Percentiles rank a stretch among this genome's conserved stretches.
Evolutionary conservation across 2,329 filamentous ascomycete genomes (phyloP).

Genomic region (Diaporthe sp.): DNA sequence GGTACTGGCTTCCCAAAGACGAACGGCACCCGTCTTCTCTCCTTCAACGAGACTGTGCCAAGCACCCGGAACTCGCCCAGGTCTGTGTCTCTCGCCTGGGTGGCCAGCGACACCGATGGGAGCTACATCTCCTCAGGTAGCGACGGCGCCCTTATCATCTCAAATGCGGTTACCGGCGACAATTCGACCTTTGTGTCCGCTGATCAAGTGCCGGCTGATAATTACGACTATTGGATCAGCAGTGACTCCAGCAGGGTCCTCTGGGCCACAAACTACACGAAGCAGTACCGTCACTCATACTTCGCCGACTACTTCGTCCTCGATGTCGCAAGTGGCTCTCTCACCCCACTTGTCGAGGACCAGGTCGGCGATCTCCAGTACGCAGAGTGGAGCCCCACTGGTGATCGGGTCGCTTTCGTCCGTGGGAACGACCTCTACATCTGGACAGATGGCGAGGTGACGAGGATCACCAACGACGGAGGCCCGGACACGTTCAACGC

Average conservation of each 20-base stretch:
- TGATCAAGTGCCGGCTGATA: constrained; percentile 64
- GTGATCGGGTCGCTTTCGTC: constrained; percentile 73
- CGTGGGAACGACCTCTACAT: constrained; percentile 74
- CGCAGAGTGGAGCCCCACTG: constrained; percentile 67
- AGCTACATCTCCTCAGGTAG: constrained; percentile 1
- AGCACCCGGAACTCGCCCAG: background rate
- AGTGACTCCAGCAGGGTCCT: constrained; percentile 68
- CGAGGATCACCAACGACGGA: constrained; percentile 69
- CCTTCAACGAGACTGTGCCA: constrained; percentile 15
- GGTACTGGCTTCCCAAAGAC: constrained; percentile 7
- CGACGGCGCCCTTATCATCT: background rate
- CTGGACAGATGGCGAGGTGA: constrained; percentile 62
- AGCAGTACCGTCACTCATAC: constrained; percentile 76
- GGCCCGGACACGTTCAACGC: constrained; percentile 72
- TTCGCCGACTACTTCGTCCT: constrained; percentile 74
- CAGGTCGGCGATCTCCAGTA: constrained; percentile 75
- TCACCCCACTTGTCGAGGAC: constrained; percentile 65
- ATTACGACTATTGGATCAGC: constrained; percentile 70
- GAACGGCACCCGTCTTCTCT: constrained; percentile 17
- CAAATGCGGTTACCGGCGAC: constrained; percentile 57
- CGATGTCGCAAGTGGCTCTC: constrained; percentile 66
- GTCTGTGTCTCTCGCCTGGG: constrained; percentile 7
- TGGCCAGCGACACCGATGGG: background rate
- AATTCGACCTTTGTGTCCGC: constrained; percentile 67
- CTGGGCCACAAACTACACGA: constrained; percentile 73